Base-by-base conservation (phyloP, 1,284 basidiomycete genomes). In the Termitomyces sp. region DNA sequence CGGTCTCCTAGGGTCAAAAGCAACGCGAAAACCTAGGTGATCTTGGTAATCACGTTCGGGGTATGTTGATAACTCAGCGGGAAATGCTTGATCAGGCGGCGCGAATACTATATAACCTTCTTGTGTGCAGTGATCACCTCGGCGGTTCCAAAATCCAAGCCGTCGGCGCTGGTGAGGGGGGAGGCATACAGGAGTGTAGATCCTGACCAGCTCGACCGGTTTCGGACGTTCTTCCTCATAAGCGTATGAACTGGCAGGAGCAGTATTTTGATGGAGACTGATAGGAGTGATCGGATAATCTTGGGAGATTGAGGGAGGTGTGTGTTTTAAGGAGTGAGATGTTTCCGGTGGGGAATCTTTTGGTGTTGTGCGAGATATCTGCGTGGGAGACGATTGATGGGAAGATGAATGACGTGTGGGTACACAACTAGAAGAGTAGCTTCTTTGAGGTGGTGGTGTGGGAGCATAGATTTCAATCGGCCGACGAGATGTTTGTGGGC, bases 111-210 rank as follows among this genome's bases (percentile, higher is more conserved):
- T 71, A 59, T 71, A 81, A 46, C 73, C 71, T 24, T 73, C 71
- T 21, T 68, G 57, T 19, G 83, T 81, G 51, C 86, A 73, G 60
- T 87, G 80, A 65, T 88, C 86, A 0, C 86, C 86, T 2, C 86
- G 80, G 24, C 76, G 65, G 59, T 88, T 88, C 86, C 86, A 88
- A 59, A 73, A 81, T 1, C 86, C 86, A 24, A 66, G 65, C 9
- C 86, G 81, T 13, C 65, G 67, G 39, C 55, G 36, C 24, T 31
- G 38, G 21, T n/a, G 42, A 44, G 38, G 44, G 54, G 30, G 53
- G 48, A 30, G 59, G 54, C 28, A 13, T 26, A 63, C 50, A 17
- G 56, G 62, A 24, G 46, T 30, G 51, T 63, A 57, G 15, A 40
- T 54, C 24, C 45, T 50, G 15, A 36, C 50, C 33, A 49, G 60